Evolutionary conservation across 2,329 filamentous ascomycete genomes (phyloP), one percentile per base, ranked within the genome.

Genomic region (Microcera coccophila): DNA sequence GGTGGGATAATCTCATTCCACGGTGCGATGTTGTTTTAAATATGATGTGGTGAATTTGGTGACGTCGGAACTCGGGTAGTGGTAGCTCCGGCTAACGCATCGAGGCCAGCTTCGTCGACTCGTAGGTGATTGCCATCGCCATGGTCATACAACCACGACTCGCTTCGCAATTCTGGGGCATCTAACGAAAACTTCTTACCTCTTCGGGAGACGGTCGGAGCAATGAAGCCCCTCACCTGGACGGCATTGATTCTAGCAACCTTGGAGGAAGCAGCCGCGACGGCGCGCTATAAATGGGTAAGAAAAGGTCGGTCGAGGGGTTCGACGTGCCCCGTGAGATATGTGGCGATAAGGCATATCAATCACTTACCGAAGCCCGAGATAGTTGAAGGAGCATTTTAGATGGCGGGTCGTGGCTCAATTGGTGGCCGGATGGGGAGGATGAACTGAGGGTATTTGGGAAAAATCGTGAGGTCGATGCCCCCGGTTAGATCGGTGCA

Each of bases 151-250:
- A 35, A 33, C 28, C 33, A 11, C 32, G 17, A 35, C 24, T 9
- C 31, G 10, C 15, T 35, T 35, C 16, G 5, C 15, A 20, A 38
- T 28, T 16, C 22, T 9, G 10, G 32, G 20, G 20, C 21, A 35
- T 37, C 18, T n/a, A 17, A 38, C 28, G 38, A 44, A 36, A 32
- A 37, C 22, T 46, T 69, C 78, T 68, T 75, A 82, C 78, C 78
- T 76, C 76, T 73, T 65, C 78, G 73, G 52, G 77, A 76, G 57
- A 79, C 72, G 40, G 78, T 81, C 50, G 78, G 78, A 60, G 73
- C 76, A 59, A 81, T 78, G 64, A 81, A 81, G 61, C 70, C 70
- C 63, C 78, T 74, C 62, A 68, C 66, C 64, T 74, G 73, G 62
- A 68, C 66, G 57, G 70, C 56, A 61, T 61, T 61, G 49, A 49